A percentile compares a stretch with the other conserved stretches of the same genome.
These are phyloP conservation scores for Neolentinus lepideus DNA, from an alignment of 1,284 basidiomycete genomes.

Conservation along the genomic window DNA sequence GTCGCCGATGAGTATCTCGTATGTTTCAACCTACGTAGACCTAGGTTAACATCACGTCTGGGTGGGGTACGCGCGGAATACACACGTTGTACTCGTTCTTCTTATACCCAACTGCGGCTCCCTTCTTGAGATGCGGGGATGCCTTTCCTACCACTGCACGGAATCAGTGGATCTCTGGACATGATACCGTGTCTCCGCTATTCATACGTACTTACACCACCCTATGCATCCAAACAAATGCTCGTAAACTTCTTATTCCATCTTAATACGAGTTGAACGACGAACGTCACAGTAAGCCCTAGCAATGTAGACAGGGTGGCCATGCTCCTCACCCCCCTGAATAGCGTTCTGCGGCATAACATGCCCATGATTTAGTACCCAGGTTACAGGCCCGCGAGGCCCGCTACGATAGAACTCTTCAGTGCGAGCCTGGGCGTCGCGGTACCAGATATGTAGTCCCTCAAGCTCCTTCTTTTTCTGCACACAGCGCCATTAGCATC, in stretches of 20 bases:
- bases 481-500: not conserved
- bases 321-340: slow-evolving; percentile 45
- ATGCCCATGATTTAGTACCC: slow-evolving; percentile 52
- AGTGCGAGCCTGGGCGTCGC: slow-evolving; percentile 47
- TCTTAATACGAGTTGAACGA: not conserved
- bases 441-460: slow-evolving; percentile 46
- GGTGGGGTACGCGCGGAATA: not conserved
- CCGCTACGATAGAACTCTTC: slow-evolving; percentile 39
- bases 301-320: slow-evolving; percentile 47
- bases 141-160: slow-evolving; percentile 58
- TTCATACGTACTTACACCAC: not conserved
- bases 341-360: slow-evolving; percentile 54
- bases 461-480: slow-evolving; percentile 46
- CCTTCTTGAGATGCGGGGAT: slow-evolving; percentile 44
- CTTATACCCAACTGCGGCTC: slow-evolving; percentile 54
- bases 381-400: slow-evolving; percentile 41
- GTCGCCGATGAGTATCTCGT: slow-evolving; percentile 66
- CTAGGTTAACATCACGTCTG: not conserved
- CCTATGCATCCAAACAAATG: not conserved
- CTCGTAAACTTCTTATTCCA: not conserved
- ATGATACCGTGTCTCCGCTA: no score
- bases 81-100: slow-evolving; percentile 51
- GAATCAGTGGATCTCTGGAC: not conserved
- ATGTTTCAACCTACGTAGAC: slow-evolving; percentile 17
- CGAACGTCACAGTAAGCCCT: slow-evolving; percentile 54